Evolutionary conservation across 441 rosid genomes (phyloP).

Genomic region (Eutrema salsugineum): DNA sequence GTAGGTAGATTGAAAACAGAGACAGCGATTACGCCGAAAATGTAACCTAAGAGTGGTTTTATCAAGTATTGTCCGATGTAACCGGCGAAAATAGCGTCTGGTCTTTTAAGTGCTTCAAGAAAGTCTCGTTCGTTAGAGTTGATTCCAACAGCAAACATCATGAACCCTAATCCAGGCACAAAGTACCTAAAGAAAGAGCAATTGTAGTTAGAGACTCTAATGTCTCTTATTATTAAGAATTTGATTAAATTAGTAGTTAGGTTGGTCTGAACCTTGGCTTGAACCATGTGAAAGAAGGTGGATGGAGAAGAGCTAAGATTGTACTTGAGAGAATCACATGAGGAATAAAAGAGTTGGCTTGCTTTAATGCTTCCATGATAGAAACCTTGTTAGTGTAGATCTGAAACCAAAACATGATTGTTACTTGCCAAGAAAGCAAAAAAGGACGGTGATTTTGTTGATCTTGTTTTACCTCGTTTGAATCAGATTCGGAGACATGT

Average conservation of each 20-base stretch:
- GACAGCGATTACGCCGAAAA: constrained; percentile 61
- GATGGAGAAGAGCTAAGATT: constrained; percentile 71
- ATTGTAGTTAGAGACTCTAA: background rate
- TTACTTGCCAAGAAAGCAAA: constrained; percentile 19
- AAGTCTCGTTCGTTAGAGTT: constrained; percentile 83
- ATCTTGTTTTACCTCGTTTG: constrained; percentile 21
- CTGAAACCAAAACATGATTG: constrained; percentile 35
- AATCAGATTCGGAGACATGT: constrained; percentile 15
- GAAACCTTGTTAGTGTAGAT: constrained; percentile 34
- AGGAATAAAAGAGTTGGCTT: constrained; percentile 73
- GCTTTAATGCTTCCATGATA: constrained; percentile 50
- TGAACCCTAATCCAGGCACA: constrained; percentile 85
- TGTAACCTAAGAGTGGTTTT: constrained; percentile 85
- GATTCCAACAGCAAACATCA: constrained; percentile 95
- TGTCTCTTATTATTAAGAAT: background rate
- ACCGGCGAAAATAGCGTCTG: constrained; percentile 66
- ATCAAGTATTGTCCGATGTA: constrained; percentile 76
- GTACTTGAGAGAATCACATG: constrained; percentile 75
- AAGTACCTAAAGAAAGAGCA: constrained; percentile 55
- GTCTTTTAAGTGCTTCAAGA: constrained; percentile 75
- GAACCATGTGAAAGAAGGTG: constrained; percentile 92
- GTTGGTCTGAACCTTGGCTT: constrained; percentile 54
- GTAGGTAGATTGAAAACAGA: constrained; percentile 65
- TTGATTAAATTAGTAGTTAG: background rate
- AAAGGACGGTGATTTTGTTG: background rate